phyloP scores from a whole-genome alignment of 148 eudicot species.

The Simmondsia chinensis region DNA sequence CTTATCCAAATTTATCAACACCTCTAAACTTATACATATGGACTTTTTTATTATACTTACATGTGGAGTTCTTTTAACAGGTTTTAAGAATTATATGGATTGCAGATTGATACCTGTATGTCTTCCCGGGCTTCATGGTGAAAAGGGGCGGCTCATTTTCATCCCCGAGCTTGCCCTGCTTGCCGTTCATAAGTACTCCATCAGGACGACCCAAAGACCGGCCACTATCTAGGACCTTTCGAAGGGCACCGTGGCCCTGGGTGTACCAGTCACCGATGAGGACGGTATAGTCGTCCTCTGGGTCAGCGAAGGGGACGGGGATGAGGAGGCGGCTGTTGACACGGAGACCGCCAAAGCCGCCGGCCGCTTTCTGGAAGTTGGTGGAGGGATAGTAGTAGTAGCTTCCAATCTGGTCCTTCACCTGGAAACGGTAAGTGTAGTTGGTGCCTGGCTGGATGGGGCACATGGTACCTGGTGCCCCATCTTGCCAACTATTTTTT shows the following conservation, averaged over 20 bases:
- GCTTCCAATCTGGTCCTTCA: slow-evolving; percentile 59
- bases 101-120: slow-evolving; percentile 51
- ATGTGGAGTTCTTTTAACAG: too few species aligned
- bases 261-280: slow-evolving; percentile 54
- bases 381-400: slow-evolving; percentile 44
- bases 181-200: slow-evolving; percentile 51
- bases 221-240: slow-evolving; percentile 31
- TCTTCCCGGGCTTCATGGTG: slow-evolving; percentile 45
- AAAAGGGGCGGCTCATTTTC: slow-evolving; percentile 25
- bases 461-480: slow-evolving; percentile 57
- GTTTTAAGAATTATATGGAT: too few species aligned
- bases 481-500: slow-evolving; percentile 60
- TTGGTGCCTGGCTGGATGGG: slow-evolving; percentile 46
- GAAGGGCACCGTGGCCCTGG: slow-evolving; percentile 32
- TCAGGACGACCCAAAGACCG: slow-evolving; percentile 39
- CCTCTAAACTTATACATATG: too few species aligned
- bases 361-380: slow-evolving; percentile 34
- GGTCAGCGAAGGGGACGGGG: slow-evolving; percentile 43
- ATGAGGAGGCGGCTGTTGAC: slow-evolving; percentile 47
- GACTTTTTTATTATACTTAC: too few species aligned
- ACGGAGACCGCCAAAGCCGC: slow-evolving; percentile 38
- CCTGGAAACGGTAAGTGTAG: slow-evolving; percentile 49
- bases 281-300: slow-evolving; percentile 41
- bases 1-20: too few species aligned
- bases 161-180: slow-evolving; percentile 37